Evolutionary conservation across 352 stramenopile species (phyloP).

Genomic region (Phytophthora colocasiae): DNA sequence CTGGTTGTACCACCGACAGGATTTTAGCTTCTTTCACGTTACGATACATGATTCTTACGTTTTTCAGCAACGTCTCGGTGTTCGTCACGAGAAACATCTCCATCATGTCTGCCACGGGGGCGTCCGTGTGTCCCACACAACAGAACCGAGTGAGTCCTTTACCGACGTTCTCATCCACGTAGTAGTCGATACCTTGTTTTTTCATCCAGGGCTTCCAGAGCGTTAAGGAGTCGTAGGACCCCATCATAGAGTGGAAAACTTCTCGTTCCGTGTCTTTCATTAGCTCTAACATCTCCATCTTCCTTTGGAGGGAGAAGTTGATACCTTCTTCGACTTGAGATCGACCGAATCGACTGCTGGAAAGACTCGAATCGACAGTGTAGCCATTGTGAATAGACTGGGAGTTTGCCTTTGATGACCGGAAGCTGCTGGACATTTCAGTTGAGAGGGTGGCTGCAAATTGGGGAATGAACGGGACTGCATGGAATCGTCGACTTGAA

Average conservation of each 20-base stretch:
- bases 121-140: constrained; percentile 51
- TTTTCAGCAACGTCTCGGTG: constrained; percentile 52
- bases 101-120: constrained; percentile 51
- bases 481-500: constrained; percentile 18
- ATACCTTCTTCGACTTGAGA: constrained; percentile 15
- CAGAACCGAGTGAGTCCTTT: constrained; percentile 55
- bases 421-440: constrained; percentile 15
- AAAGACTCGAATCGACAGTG: constrained; percentile 16
- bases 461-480: constrained; percentile 17
- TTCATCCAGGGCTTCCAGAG: constrained; percentile 41
- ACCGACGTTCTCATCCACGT: constrained; percentile 50
- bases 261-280: constrained; percentile 31
- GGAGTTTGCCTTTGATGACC: constrained; percentile 13
- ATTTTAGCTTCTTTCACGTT: constrained; percentile 59
- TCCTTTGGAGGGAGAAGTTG: constrained; percentile 26
- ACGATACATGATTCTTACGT: constrained; percentile 56
- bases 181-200: constrained; percentile 55
- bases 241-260: constrained; percentile 37
- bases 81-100: constrained; percentile 52
- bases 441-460: constrained; percentile 12
- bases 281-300: constrained; percentile 26
- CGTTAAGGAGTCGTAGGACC: constrained; percentile 17
- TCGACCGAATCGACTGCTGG: constrained; percentile 12
- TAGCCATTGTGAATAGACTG: constrained; percentile 3
- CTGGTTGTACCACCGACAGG: constrained; percentile 43